Base-by-base conservation (phyloP, 305 asterid species). In the Fraxinus sp. region DNA sequence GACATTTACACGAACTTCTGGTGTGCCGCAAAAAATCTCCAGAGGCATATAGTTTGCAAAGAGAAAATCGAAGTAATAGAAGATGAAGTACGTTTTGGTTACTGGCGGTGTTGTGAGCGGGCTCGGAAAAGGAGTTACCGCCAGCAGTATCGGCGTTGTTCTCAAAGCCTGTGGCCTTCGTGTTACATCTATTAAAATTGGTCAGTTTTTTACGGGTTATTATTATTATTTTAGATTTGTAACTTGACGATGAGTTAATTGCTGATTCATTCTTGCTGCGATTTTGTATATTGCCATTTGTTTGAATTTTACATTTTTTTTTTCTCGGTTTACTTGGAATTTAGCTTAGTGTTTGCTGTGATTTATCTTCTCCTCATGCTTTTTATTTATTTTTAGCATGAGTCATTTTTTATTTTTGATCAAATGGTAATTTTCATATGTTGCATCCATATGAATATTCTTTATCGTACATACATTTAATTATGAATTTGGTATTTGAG, bases 61-160 rank as follows among this genome's bases (percentile, higher is more conserved):
- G 59, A 49, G 41, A 14, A 52, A 49, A 33, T 11, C 43, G 22
- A 62, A 18, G 18, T 24, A 41, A 66, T 8, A 26, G 5, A 49
- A 26, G 72, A 91, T 96, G 99, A 96, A 96, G 84, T 96, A 94
- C 90, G 98, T 96, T 5, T 81, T 94, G 87, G 97, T 96, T 0
- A 96, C 98, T 37, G 99, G 99, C 2, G 99, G 98, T 26, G 99
- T 96, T 39, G 99, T 96, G 57, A 96, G 99, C 89, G 99, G 99
- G 81, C 97, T 96, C 52, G 99, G 99, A n/a, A 94, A 96, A 81
- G 99, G 99, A 81, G 99, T 96, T n/a, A 94, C 99, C 1, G 99
- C 99, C 46, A 94, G 98, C 88, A 93, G 99, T 90, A 89, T 96
- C 85, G 99, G 99, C 78, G 97, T 94, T 70, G 97, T 96, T 77